Conservation (phyloP, 2,329 filamentous ascomycete genomes). For the Neofusicoccum cordaticola region DNA sequence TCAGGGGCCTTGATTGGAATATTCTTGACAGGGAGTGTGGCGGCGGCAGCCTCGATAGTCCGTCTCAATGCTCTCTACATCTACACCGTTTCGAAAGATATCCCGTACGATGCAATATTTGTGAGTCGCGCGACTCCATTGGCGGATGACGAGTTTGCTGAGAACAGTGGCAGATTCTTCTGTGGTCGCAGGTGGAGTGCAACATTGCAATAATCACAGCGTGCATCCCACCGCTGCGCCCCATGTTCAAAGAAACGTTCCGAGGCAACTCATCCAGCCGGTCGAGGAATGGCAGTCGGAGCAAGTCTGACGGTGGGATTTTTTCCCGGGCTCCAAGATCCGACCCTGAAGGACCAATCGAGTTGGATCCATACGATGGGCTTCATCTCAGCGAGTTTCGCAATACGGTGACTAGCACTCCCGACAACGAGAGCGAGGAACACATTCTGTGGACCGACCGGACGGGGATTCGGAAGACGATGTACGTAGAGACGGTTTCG, state of each 20-base stretch:
- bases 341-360: conserved; percentile 17
- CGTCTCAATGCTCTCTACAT: conserved; percentile 24
- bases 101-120: conserved; percentile 22
- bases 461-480: conserved; percentile 1
- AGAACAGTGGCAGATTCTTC: conserved; percentile 21
- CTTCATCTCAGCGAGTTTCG: background rate
- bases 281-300: background rate
- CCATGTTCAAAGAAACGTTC: conserved; percentile 28
- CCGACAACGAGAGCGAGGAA: conserved; percentile 20
- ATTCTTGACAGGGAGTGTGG: conserved; percentile 24
- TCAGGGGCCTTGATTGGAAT: conserved; percentile 22
- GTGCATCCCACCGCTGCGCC: conserved; percentile 38
- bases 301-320: background rate
- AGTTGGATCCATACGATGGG: conserved; percentile 16
- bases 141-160: background rate
- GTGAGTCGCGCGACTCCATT: background rate
- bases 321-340: background rate
- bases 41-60: conserved; percentile 24
- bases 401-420: background rate
- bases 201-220: conserved; percentile 42
- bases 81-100: conserved; percentile 22
- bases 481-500: background rate
- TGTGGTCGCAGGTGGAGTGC: conserved; percentile 45
- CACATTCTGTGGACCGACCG: conserved; percentile 15
- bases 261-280: conserved; percentile 2